Evolutionary conservation across 306 rosid species (phyloP).

Genomic region (Cyclanthera cordifolia): DNA sequence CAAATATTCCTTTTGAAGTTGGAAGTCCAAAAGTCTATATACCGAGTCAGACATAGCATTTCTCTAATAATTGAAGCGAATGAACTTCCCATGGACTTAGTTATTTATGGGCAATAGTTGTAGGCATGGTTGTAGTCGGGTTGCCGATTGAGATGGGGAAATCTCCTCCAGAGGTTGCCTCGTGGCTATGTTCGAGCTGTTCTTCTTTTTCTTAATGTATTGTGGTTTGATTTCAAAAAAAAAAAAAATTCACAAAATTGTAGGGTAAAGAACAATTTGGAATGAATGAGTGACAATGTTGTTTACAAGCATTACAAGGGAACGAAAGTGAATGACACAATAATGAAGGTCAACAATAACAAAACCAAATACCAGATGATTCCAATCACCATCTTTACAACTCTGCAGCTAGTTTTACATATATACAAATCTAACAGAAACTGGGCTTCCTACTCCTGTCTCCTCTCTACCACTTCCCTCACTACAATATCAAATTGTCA

Average conservation of each 20-base stretch:
- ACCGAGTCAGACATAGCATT: too few species aligned
- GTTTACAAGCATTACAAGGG: conserved; percentile 14
- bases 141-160: too few species aligned
- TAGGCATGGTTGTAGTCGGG: too few species aligned
- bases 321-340: conserved; percentile 6
- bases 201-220: too few species aligned
- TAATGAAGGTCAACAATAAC: conserved; percentile 10
- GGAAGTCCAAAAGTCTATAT: too few species aligned
- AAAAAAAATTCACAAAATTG: neutral
- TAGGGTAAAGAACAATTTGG: neutral
- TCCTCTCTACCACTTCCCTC: conserved; percentile 12
- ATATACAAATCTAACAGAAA: conserved; percentile 13
- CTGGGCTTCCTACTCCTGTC: conserved; percentile 6
- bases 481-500: conserved; percentile 14
- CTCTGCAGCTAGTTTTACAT: conserved; percentile 28
- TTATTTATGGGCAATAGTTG: too few species aligned
- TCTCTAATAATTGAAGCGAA: too few species aligned
- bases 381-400: conserved; percentile 58
- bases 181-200: too few species aligned
- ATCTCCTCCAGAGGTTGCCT: too few species aligned
- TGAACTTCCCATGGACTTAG: too few species aligned
- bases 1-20: too few species aligned
- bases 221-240: too few species aligned
- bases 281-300: conserved; percentile 11
- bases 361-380: conserved; percentile 21